phyloP scores from a whole-genome alignment of 495 filamentous ascomycete genomes.

The Neurospora sublineolata region DNA sequence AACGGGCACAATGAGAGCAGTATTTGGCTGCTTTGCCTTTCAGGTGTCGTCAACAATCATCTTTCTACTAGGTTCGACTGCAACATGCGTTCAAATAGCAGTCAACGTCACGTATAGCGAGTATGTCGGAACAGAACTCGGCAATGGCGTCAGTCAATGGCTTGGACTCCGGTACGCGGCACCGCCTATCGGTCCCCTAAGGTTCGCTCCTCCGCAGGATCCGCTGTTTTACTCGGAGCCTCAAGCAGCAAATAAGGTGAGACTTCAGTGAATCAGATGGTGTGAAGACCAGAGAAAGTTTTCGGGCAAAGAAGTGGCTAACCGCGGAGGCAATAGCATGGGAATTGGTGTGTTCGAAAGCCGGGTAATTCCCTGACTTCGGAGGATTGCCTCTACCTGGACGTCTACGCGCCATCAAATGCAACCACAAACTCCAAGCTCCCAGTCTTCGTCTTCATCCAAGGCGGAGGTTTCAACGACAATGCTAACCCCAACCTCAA shows the following conservation, averaged over 20 bases:
- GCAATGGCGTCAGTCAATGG: constrained; percentile 26
- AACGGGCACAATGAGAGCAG: not conserved
- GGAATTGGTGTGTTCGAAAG: constrained; percentile 38
- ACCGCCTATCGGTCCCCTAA: constrained; percentile 24
- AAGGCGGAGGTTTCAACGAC: constrained; percentile 54
- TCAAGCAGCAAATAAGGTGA: constrained; percentile 22
- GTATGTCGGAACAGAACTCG: constrained; percentile 20
- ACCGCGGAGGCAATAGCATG: constrained; percentile 21
- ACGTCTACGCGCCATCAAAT: constrained; percentile 53
- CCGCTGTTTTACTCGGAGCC: constrained; percentile 13
- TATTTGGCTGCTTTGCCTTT: not conserved
- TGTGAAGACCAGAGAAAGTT: not conserved
- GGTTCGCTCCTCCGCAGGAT: constrained; percentile 26
- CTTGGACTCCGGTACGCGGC: constrained; percentile 34
- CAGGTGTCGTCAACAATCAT: not conserved
- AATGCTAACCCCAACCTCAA: constrained; percentile 54
- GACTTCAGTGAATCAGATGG: not conserved
- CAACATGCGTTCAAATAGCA: not conserved
- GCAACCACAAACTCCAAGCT: constrained; percentile 35
- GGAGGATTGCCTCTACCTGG: constrained; percentile 64
- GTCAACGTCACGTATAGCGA: constrained; percentile 30
- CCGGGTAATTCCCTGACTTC: constrained; percentile 21
- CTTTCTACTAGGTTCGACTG: not conserved
- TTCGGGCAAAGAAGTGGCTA: constrained; percentile 11
- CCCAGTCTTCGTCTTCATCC: constrained; percentile 61